Base-by-base conservation (phyloP, 257 asterid species). In the Solanum sejunctum region DNA sequence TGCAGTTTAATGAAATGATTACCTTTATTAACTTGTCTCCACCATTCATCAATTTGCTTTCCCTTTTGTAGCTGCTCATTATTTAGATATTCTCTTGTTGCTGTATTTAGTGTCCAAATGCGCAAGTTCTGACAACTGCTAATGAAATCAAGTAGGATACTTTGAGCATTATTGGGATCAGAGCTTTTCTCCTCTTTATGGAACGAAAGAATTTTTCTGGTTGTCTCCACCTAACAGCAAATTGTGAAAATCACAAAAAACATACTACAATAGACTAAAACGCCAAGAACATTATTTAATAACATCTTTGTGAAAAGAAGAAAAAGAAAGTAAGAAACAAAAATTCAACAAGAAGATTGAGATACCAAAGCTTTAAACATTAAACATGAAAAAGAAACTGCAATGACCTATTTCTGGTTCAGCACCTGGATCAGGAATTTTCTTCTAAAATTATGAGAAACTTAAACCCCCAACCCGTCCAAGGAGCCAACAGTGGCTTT, bases 71-170 rank as follows among this genome's bases (percentile, higher is more conserved):
- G 98, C 88, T 93, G 98, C 90, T 96, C 99, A 41, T 92, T 92
- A 87, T 95, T 96, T 90, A 96, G 88, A 88, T 90, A 95, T 85
- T 96, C 99, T 89, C 99, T 93, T 57, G 99, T 93, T 60, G 98
- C 88, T 83, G 96, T 88, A 90, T 95, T 94, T 69, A 96, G 56
- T 47, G 99, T 88, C 98, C 98, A 96, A 88, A 96, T 95, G 71
- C 99, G 94, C 90, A 96, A 92, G 90, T 95, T 96, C 92, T 93
- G 99, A 85, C 99, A 96, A 89, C 99, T 96, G 94, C 98, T 96
- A 79, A 96, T 91, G 93, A 95, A 96, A 88, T 96, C 99, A 84
- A 96, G 93, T 88, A 96, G 92, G 89, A 96, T 93, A 86, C 96
- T 91, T 90, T 94, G 98, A 55, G 99, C 94, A 88, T 90, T 95